Conservation (phyloP, 345 rosid species). For the Capsella bursapastoris region DNA sequence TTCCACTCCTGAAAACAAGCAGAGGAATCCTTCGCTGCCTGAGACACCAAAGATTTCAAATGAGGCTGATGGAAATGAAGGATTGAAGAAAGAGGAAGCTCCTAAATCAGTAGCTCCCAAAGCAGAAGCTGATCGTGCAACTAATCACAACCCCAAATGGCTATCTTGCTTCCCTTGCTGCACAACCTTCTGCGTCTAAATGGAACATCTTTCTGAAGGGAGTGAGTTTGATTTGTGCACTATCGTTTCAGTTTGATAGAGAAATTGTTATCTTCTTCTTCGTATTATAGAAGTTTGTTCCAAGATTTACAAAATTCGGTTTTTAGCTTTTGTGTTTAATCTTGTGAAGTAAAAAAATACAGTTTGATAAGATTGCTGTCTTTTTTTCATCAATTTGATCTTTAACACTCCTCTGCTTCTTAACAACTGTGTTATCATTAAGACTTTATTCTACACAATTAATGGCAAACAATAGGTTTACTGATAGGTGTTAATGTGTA, state of each 20-base stretch:
- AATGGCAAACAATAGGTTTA: not conserved
- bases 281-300: conserved; percentile 35
- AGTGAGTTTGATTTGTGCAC: conserved; percentile 6
- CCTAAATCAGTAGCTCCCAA: conserved; percentile 41
- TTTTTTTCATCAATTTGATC: conserved; percentile 11
- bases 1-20: conserved; percentile 17
- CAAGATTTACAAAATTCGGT: conserved; percentile 33
- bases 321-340: not conserved
- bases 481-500: not conserved
- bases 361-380: not conserved
- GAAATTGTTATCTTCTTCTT: conserved; percentile 19
- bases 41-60: conserved; percentile 35
- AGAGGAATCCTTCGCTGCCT: conserved; percentile 35
- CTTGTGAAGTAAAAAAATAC: conserved; percentile 17
- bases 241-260: conserved; percentile 26
- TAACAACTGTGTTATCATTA: not conserved
- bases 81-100: conserved; percentile 32
- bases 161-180: conserved; percentile 70
- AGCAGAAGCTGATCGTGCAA: conserved; percentile 23
- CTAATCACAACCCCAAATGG: conserved; percentile 49
- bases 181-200: conserved; percentile 32
- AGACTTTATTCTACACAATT: not conserved
- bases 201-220: not conserved
- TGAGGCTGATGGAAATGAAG: conserved; percentile 29
- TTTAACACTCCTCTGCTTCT: conserved; percentile 11